Evolutionary conservation across 139 green algal species (phyloP).

Genomic region (Micromonas commoda): DNA sequence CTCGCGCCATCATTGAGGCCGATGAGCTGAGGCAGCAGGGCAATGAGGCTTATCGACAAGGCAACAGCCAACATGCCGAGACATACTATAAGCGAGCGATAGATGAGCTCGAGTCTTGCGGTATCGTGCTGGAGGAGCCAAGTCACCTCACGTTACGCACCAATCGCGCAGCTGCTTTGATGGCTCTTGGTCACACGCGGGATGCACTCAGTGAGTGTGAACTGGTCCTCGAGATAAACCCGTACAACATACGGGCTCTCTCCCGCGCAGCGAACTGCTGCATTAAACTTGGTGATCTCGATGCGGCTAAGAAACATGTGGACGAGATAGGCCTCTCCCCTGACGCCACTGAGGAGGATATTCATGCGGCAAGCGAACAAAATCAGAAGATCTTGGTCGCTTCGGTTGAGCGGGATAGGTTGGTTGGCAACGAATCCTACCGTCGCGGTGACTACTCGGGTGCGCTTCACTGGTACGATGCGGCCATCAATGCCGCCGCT

Average conservation of each 20-base stretch:
- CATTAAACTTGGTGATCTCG: not conserved
- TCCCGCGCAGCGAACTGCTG: constrained; percentile 3
- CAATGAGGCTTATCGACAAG: not conserved
- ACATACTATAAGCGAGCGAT: constrained; percentile 7
- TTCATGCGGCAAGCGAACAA: not conserved
- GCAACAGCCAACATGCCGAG: not conserved
- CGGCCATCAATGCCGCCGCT: not conserved
- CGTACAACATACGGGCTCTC: not conserved
- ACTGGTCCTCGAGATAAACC: constrained; percentile 10
- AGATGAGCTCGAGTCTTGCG: not conserved
- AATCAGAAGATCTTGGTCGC: not conserved
- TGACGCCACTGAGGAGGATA: not conserved
- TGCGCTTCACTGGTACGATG: not conserved
- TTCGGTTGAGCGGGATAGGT: not conserved
- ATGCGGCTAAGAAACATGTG: not conserved
- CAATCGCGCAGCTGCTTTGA: not conserved
- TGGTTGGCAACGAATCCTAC: constrained; percentile 4
- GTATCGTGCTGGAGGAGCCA: not conserved
- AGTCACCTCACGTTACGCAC: constrained; percentile 1
- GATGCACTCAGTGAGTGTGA: constrained; percentile 11
- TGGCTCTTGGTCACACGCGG: not conserved
- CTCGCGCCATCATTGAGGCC: not conserved
- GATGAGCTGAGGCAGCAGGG: not conserved
- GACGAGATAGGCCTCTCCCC: not conserved
- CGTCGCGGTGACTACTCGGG: not conserved